Conservation (phyloP, 2,329 filamentous ascomycete genomes). For the Colletotrichum truncatum region DNA sequence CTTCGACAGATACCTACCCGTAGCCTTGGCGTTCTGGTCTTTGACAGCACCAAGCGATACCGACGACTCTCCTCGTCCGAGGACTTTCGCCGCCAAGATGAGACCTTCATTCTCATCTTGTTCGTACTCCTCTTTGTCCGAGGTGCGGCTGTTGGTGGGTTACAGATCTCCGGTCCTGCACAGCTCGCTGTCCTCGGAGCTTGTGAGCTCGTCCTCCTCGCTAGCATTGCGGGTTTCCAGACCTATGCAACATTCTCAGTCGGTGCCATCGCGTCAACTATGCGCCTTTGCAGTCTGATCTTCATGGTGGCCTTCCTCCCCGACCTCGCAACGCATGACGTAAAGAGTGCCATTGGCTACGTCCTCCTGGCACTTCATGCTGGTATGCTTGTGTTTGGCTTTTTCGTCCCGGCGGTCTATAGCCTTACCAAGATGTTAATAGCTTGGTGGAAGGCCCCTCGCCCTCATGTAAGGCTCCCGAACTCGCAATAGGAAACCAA, state of each 20-base stretch:
- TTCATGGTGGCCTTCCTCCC: constrained; percentile 59
- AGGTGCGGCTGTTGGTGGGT: constrained; percentile 73
- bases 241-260: constrained; percentile 24
- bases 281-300: constrained; percentile 59
- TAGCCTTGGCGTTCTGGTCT: constrained; percentile 40
- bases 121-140: constrained; percentile 71
- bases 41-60: constrained; percentile 72
- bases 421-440: constrained; percentile 14
- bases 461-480: constrained; percentile 26
- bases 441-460: neutral
- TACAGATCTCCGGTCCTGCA: constrained; percentile 65
- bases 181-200: constrained; percentile 75
- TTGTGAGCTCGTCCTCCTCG: constrained; percentile 73
- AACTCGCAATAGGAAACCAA: neutral
- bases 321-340: constrained; percentile 68
- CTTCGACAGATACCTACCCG: constrained; percentile 35
- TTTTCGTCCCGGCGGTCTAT: constrained; percentile 68
- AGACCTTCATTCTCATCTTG: constrained; percentile 67
- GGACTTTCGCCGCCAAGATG: constrained; percentile 49
- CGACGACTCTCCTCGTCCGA: constrained; percentile 63
- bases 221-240: constrained; percentile 30
- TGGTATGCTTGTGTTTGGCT: constrained; percentile 73
- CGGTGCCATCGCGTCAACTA: constrained; percentile 20
- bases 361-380: constrained; percentile 72
- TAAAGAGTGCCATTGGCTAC: constrained; percentile 77